Conservation (phyloP, 805 yeast species). For the Candida easanensis region DNA sequence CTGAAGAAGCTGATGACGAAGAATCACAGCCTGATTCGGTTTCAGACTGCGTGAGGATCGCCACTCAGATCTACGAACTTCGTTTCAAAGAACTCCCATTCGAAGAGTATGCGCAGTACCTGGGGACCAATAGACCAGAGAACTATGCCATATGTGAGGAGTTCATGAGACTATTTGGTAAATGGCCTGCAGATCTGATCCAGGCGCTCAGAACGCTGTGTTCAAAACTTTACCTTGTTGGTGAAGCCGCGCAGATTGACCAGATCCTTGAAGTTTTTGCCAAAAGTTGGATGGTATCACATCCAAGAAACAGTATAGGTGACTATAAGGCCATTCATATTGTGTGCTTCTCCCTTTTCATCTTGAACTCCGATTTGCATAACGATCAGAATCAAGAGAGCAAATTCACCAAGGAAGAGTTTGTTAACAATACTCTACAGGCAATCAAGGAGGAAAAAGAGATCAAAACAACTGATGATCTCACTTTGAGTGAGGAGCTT, state of each 20-base stretch:
- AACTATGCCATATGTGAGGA: constrained; percentile 30
- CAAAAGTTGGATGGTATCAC: constrained; percentile 52
- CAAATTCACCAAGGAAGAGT: constrained; percentile 41
- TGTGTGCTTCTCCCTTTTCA: constrained; percentile 64
- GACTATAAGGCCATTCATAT: constrained; percentile 63
- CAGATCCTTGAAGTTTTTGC: constrained; percentile 68
- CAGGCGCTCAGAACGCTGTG: constrained; percentile 59
- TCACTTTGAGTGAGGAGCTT: constrained; percentile 15
- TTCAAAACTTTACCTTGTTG: constrained; percentile 65
- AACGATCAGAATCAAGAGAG: constrained; percentile 39
- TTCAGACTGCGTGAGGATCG: constrained; percentile 19
- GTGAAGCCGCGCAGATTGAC: constrained; percentile 82
- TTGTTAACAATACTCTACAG: constrained; percentile 47
- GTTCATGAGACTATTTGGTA: constrained; percentile 38
- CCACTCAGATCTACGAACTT: constrained; percentile 32
- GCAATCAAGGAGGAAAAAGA: constrained; percentile 36
- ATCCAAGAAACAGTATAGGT: constrained; percentile 47
- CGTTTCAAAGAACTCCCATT: constrained; percentile 31
- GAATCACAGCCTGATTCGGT: background rate
- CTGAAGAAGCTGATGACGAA: constrained; percentile 16
- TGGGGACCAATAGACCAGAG: constrained; percentile 33
- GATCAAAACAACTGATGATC: constrained; percentile 1
- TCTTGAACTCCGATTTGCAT: constrained; percentile 77
- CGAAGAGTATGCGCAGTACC: constrained; percentile 40
- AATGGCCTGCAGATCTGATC: constrained; percentile 50